phyloP scores from a whole-genome alignment of 2,329 filamentous ascomycete genomes.

The Paradendryphiella salina region DNA sequence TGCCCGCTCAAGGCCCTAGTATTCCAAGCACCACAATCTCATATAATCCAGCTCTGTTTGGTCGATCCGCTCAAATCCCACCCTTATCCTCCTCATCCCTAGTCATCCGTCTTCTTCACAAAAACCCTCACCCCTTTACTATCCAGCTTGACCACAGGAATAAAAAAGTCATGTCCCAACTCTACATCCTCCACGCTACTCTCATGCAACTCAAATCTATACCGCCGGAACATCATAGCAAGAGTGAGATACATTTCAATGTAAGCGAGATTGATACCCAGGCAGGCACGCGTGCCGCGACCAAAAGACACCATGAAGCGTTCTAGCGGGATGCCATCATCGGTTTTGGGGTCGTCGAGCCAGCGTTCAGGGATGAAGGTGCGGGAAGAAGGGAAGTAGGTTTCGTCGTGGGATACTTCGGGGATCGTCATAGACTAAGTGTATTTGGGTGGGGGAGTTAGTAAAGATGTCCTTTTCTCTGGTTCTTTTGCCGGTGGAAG shows the following conservation, averaged over 20 bases:
- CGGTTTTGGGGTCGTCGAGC: conserved; percentile 38
- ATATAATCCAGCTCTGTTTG: neutral
- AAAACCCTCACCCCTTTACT: conserved; percentile 45
- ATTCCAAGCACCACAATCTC: neutral
- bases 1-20: no score
- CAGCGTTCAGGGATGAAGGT: conserved; percentile 49
- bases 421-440: conserved; percentile 42
- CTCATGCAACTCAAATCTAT: conserved; percentile 38
- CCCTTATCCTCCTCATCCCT: neutral
- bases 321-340: conserved; percentile 41
- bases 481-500: neutral
- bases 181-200: conserved; percentile 37
- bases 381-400: conserved; percentile 44
- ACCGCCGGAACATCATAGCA: conserved; percentile 42
- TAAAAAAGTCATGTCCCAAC: conserved; percentile 47
- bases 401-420: conserved; percentile 42
- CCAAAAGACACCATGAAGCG: conserved; percentile 50
- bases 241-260: conserved; percentile 42
- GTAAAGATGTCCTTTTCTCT: neutral
- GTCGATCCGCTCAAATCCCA: neutral
- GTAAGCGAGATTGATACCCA: conserved; percentile 49
- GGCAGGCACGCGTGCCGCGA: conserved; percentile 49
- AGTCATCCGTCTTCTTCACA: conserved; percentile 29
- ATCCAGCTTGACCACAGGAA: conserved; percentile 39
- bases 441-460: neutral